Evolutionary conservation across 2,329 filamentous ascomycete species (phyloP), one percentile per base, ranked within the genome.

Genomic region (Cladobotryum mycophilum): DNA sequence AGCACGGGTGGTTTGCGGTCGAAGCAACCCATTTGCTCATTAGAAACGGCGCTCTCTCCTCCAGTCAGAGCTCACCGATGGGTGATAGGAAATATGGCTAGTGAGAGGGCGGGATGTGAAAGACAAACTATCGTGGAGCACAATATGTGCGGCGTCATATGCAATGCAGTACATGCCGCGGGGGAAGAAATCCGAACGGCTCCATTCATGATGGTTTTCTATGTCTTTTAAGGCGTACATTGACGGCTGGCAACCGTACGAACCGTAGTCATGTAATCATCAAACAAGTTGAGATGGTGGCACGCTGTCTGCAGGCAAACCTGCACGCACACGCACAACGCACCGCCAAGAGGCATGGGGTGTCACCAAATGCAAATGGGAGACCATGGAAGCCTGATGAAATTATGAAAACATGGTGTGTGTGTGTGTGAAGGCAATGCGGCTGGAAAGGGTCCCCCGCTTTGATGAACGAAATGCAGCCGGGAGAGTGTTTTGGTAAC

Each of bases 261-360:
- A 45, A 22, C 18, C 11, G 18, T 30, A 41, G 25, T 20, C 30
- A 33, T 20, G 18, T 15, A 37, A 25, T 17, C 33, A 30, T 30
- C 7, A 36, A 48, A 36, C 14, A 25, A 30, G 18, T 40, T 15
- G 57, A 56, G 42, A 60, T 60, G 61, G 58, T 61, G n/a, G 61
- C 61, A 3, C 60, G 60, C 15, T 62, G 60, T 60, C 53, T 60
- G 59, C 60, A 44, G 18, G 56, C 52, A 25, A 34, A 1, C 11
- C 2, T 30, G 25, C 2, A 4, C 2, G 3, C 13, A 47, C 45
- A 34, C 40, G n/a, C 45, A 44, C 38, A 34, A 30, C 25, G 25
- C 25, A 30, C 25, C 3, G 45, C 40, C 34, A 37, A 46, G 30
- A 18, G n/a, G 13, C 15, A 33, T 42, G 45, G 25, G 45, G 45